A percentile compares a stretch with the other conserved stretches of the same genome.
These are phyloP conservation scores for Pseudotsuga menziesii DNA, from an alignment of 75 land plant genomes.

Conservation along the genomic window DNA sequence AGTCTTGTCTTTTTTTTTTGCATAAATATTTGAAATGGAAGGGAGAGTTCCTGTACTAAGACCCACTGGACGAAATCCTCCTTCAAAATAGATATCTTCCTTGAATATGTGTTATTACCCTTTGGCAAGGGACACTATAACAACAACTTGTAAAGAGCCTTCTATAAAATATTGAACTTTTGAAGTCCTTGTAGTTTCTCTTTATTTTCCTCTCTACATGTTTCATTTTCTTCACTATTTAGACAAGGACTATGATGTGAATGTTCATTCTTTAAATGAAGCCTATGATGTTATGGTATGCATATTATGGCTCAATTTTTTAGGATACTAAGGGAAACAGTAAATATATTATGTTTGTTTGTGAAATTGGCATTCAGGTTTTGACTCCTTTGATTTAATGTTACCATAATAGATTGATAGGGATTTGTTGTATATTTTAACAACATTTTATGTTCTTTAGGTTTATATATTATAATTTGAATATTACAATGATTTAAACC, in stretches of 20 bases:
- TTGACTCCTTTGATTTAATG: not conserved
- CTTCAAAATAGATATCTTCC: too few relatives aligned
- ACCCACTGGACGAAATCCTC: too few relatives aligned
- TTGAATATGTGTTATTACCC: not conserved
- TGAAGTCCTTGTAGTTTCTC: constrained; percentile 14
- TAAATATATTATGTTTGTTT: constrained; percentile 15
- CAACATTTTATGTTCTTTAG: not conserved
- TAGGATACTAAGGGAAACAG: constrained; percentile 16
- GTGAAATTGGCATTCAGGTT: not conserved
- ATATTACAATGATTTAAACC: not conserved
- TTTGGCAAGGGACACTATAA: constrained; percentile 21
- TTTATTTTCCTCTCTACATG: constrained; percentile 1
- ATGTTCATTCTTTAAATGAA: constrained; percentile 11
- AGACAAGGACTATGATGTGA: not conserved
- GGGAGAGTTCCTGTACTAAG: too few relatives aligned
- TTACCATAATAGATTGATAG: not conserved
- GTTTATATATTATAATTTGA: not conserved
- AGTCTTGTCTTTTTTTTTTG: too few relatives aligned
- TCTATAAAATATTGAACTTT: constrained; percentile 15
- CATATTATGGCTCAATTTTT: constrained; percentile 17
- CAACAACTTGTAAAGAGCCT: constrained; percentile 15
- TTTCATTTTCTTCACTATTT: constrained; percentile 12
- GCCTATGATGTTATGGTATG: constrained; percentile 15
- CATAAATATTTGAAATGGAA: too few relatives aligned
- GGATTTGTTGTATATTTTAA: not conserved